These are phyloP conservation scores for Rosa multiflora DNA, from an alignment of 306 rosid genomes.

Conservation along the genomic window DNA sequence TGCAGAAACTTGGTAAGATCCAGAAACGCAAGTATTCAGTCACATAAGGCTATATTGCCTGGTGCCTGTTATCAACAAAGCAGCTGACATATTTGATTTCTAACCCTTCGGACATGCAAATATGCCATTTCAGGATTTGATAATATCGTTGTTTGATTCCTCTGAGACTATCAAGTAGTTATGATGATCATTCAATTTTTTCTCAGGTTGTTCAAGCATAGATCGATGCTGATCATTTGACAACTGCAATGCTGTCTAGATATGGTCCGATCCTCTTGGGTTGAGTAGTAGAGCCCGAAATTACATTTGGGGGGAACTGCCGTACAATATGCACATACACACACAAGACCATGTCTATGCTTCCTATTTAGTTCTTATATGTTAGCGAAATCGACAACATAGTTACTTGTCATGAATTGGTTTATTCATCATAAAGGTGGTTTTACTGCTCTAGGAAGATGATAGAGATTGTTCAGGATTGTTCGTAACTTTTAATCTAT, in stretches of 20 bases:
- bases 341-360: not conserved
- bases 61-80: not conserved
- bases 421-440: too few relatives aligned
- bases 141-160: not conserved
- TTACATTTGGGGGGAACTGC: not conserved
- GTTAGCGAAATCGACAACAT: too few relatives aligned
- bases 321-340: not conserved
- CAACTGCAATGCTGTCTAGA: not conserved
- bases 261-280: not conserved
- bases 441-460: too few relatives aligned
- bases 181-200: not conserved
- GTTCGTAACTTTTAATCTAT: too few relatives aligned
- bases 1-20: not conserved
- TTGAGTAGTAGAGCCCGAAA: not conserved
- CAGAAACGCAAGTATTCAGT: not conserved
- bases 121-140: not conserved
- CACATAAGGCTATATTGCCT: not conserved
- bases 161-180: not conserved
- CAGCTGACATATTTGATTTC: not conserved
- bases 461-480: too few relatives aligned
- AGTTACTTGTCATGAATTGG: too few relatives aligned
- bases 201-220: not conserved
- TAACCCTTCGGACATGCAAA: not conserved
- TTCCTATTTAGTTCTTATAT: too few relatives aligned
- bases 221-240: not conserved